These are phyloP conservation scores for Trichoderma breve DNA, from an alignment of 2,329 filamentous ascomycete species.

Conservation along the genomic window DNA sequence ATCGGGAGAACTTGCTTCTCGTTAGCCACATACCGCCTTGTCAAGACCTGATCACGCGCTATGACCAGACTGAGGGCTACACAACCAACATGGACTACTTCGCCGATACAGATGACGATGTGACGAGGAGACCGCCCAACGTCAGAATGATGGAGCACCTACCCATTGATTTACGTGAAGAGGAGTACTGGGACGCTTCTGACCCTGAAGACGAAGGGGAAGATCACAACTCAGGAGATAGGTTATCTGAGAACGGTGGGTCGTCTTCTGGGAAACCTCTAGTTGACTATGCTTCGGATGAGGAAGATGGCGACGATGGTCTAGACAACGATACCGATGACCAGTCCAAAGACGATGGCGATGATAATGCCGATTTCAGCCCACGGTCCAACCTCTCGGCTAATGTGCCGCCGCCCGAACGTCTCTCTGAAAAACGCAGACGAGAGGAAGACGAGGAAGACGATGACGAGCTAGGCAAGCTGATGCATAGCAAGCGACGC, in stretches of 20 bases:
- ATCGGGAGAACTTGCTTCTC: conserved; percentile 70
- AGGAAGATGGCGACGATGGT: conserved; percentile 61
- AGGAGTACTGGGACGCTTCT: conserved; percentile 89
- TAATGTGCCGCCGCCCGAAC: conserved; percentile 63
- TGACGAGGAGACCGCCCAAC: conserved; percentile 44
- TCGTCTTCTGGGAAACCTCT: conserved; percentile 65
- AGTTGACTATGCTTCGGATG: conserved; percentile 91
- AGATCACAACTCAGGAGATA: conserved; percentile 33
- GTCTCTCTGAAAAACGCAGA: conserved; percentile 82
- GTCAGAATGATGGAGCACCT: conserved; percentile 70
- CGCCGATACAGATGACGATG: conserved; percentile 65
- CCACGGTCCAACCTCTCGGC: conserved; percentile 21
- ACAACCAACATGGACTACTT: conserved; percentile 67
- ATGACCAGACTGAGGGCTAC: conserved; percentile 74
- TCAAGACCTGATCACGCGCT: conserved; percentile 68
- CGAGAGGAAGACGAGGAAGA: conserved; percentile 81
- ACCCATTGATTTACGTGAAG: conserved; percentile 73
- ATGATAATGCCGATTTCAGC: conserved; percentile 33
- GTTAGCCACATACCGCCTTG: conserved; percentile 88
- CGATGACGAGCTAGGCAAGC: conserved; percentile 84
- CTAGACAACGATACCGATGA: conserved; percentile 55
- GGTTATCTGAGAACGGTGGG: conserved; percentile 55
- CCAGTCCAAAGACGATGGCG: conserved; percentile 31
- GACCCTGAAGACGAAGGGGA: conserved; percentile 79
- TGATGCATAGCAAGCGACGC: conserved; percentile 64